Percentiles rank a stretch among this genome's conserved stretches.
Conservation (phyloP, 495 filamentous ascomycete species). For the Tuber calosporum region DNA sequence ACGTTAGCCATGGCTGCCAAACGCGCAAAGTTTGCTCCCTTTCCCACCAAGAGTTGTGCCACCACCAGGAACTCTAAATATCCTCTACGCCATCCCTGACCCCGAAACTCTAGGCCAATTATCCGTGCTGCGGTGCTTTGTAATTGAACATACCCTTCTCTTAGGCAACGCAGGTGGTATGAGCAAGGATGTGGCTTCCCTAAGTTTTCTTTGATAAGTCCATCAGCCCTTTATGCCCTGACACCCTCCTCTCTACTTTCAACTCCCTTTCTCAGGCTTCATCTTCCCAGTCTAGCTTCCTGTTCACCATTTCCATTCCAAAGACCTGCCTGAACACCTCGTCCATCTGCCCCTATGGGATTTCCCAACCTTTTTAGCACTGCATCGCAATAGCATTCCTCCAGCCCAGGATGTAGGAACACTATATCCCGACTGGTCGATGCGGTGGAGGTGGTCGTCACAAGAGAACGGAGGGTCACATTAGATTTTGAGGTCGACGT, state of each 20-base stretch:
- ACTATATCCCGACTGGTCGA: conserved; percentile 78
- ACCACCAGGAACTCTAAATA: conserved; percentile 59
- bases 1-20: neutral
- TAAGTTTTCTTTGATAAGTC: conserved; percentile 72
- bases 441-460: conserved; percentile 86
- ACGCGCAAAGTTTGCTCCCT: conserved; percentile 9
- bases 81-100: conserved; percentile 78
- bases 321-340: conserved; percentile 53
- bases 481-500: conserved; percentile 87
- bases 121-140: conserved; percentile 77
- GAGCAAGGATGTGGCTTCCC: conserved; percentile 88
- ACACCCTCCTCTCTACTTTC: conserved; percentile 62
- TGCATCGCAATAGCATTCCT: conserved; percentile 70
- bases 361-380: conserved; percentile 36
- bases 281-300: conserved; percentile 55
- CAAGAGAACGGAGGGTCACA: conserved; percentile 89
- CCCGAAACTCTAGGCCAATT: conserved; percentile 85
- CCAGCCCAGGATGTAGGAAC: conserved; percentile 79
- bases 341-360: conserved; percentile 42
- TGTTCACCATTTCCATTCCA: conserved; percentile 34
- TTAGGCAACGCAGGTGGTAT: conserved; percentile 79
- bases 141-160: conserved; percentile 84
- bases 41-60: conserved; percentile 42
- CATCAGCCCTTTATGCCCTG: conserved; percentile 54
- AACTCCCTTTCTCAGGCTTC: conserved; percentile 71